These are phyloP conservation scores for Colletotrichum sp. DNA, from an alignment of 2,329 filamentous ascomycete species.

Conservation along the genomic window DNA sequence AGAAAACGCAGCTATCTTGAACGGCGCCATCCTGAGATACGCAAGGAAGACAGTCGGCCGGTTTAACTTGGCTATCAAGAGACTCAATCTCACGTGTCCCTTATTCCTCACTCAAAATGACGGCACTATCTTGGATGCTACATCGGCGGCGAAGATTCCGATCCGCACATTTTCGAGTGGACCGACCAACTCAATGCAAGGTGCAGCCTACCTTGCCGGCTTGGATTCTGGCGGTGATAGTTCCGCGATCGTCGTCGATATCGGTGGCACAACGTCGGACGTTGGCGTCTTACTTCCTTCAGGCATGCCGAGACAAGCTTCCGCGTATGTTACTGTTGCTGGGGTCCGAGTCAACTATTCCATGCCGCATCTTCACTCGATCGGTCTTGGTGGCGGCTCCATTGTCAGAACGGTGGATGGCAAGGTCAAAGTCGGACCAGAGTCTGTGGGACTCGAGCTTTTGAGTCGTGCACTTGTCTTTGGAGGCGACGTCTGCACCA, in stretches of 20 bases:
- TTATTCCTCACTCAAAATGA: slow-evolving; percentile 69
- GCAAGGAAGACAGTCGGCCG: slow-evolving; percentile 50
- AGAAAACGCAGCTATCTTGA: slow-evolving; percentile 69
- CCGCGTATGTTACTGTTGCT: slow-evolving; percentile 65
- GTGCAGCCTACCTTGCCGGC: slow-evolving; percentile 50
- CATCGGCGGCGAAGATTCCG: slow-evolving; percentile 57
- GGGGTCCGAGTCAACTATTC: slow-evolving; percentile 67
- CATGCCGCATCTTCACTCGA: slow-evolving; percentile 22
- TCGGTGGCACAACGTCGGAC: slow-evolving; percentile 59
- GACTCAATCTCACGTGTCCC: slow-evolving; percentile 54
- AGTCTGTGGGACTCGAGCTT: slow-evolving; percentile 54
- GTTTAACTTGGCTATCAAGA: slow-evolving; percentile 56
- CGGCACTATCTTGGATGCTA: slow-evolving; percentile 61
- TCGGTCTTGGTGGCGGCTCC: slow-evolving; percentile 43
- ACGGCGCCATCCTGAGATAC: slow-evolving; percentile 59
- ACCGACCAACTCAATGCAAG: slow-evolving; percentile 54
- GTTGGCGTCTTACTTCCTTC: slow-evolving; percentile 56
- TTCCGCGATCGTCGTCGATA: slow-evolving; percentile 49
- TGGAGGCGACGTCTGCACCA: slow-evolving; percentile 48
- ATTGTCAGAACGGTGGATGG: slow-evolving; percentile 35
- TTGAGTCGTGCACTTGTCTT: slow-evolving; percentile 50
- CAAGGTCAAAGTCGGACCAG: slow-evolving; percentile 48
- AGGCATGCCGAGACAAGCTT: slow-evolving; percentile 67
- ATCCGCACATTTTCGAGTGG: slow-evolving; percentile 55
- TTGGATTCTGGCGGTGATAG: slow-evolving; percentile 36